Conservation (phyloP, 1,139 yeast genomes). For the Candida buenavistaensis region DNA sequence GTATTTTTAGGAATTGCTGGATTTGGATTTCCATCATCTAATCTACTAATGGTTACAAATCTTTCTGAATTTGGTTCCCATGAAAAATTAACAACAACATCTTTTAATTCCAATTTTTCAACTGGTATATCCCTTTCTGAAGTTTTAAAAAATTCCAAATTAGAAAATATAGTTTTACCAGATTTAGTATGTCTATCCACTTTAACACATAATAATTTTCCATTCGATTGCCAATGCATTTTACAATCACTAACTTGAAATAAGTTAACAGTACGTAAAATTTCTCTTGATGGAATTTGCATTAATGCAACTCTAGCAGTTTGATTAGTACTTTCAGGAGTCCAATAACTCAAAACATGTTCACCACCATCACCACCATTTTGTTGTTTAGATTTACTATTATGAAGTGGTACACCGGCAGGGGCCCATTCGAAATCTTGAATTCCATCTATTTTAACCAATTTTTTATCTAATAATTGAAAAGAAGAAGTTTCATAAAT, state of each 20-base stretch:
- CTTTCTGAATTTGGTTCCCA: constrained; percentile 97
- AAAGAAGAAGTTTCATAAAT: constrained; percentile 76
- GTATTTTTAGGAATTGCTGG: constrained; percentile 72
- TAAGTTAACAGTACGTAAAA: constrained; percentile 86
- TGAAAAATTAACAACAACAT: constrained; percentile 81
- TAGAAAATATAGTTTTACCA: constrained; percentile 87
- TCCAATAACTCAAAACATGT: constrained; percentile 88
- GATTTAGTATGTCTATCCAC: constrained; percentile 97
- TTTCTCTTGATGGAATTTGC: constrained; percentile 82
- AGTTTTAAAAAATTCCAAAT: constrained; percentile 87
- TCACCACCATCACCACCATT: constrained; percentile 30
- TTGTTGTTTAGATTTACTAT: constrained; percentile 45
- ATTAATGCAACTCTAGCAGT: constrained; percentile 93
- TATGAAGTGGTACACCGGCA: constrained; percentile 69
- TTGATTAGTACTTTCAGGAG: constrained; percentile 90
- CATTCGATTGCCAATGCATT: constrained; percentile 93
- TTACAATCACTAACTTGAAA: constrained; percentile 93
- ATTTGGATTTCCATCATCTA: constrained; percentile 60
- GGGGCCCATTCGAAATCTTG: constrained; percentile 97
- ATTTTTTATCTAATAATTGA: constrained; percentile 78
- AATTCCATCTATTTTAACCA: constrained; percentile 80
- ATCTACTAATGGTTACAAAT: constrained; percentile 74
- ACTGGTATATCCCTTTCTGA: constrained; percentile 91
- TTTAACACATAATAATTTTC: constrained; percentile 83
- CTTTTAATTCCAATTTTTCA: constrained; percentile 90